Base-by-base conservation (phyloP, 2,329 filamentous ascomycete species). In the Rhynchosporium secalis region DNA sequence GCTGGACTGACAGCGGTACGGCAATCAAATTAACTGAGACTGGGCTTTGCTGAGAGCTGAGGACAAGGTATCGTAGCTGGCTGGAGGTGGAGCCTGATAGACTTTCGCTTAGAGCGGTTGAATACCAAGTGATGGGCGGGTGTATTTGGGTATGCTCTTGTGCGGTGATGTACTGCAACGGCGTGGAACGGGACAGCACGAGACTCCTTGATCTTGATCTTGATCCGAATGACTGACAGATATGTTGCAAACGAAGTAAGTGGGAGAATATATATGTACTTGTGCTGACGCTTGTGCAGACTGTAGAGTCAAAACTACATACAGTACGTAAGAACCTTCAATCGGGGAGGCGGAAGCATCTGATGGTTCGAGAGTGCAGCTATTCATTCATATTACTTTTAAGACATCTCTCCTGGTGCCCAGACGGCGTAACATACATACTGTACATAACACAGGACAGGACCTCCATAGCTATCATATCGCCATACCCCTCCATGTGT, bases 361-460 rank as follows among this genome's bases (percentile, higher is more conserved):
- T 45, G 45, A 56, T 36, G 38, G n/a, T 56, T 28, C 51, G 51
- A 29, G 29, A 43, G 40, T 51, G 57, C 38, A 45, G 58, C 58
- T 36, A 2, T 6, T 5, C 9, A 58, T 41, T 52, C 58, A 59
- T 15, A 62, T 57, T 62, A 52, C 62, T 63, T 61, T 20, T 60
- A 63, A 63, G 61, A 61, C 51, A 57, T 60, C 43, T 38, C 52
- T 43, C 41, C 20, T 9, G 20, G 41, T 58, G 47, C 58, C 54
- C 51, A 33, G 47, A 48, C 56, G 56, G 56, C 57, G 59, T 46
- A 60, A 65, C 62, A 40, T 58, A 65, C 62, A n/a, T n/a, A n/a
- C n/a, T n/a, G n/a, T n/a, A n/a, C n/a, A 40, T 58, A 55, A 63
- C 47, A 36, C 2, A 36, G 33, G 33, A 36, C 33, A 36, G 33